Conservation (phyloP, 2,329 filamentous ascomycete genomes). For the Alternaria conjuncta region DNA sequence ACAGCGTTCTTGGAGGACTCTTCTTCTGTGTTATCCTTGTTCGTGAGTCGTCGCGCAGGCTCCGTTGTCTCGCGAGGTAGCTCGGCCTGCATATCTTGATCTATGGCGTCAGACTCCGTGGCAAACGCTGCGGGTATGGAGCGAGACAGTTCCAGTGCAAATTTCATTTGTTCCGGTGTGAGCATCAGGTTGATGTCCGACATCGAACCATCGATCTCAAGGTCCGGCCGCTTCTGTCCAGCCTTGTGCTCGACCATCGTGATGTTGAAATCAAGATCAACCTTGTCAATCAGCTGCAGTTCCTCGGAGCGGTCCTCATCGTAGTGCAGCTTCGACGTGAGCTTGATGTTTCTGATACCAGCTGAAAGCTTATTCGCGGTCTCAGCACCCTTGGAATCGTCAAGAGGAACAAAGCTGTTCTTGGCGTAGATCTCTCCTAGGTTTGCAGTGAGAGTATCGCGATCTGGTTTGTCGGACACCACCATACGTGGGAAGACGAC, state of each 20-base stretch:
- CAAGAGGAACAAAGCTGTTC: conserved; percentile 86
- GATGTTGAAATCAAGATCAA: conserved; percentile 91
- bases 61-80: conserved; percentile 65
- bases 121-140: conserved; percentile 89
- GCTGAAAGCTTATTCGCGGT: conserved; percentile 89
- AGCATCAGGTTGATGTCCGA: conserved; percentile 90
- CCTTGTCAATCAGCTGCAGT: conserved; percentile 94
- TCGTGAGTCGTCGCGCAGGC: conserved; percentile 54
- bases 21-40: conserved; percentile 42
- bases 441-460: conserved; percentile 89
- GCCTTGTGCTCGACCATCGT: conserved; percentile 86
- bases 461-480: conserved; percentile 69
- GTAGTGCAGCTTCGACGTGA: conserved; percentile 91
- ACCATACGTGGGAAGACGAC: conserved; percentile 88
- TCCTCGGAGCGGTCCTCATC: conserved; percentile 75
- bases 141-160: conserved; percentile 83
- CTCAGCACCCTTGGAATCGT: conserved; percentile 74
- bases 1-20: conserved; percentile 58
- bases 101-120: conserved; percentile 69
- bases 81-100: conserved; percentile 76
- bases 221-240: conserved; percentile 81
- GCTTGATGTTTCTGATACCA: conserved; percentile 87
- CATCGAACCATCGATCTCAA: conserved; percentile 89
- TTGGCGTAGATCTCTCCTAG: conserved; percentile 96
- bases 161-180: conserved; percentile 89